phyloP scores from a whole-genome alignment of 805 yeast species.

The Wickerhamomyces chaumierensis region DNA sequence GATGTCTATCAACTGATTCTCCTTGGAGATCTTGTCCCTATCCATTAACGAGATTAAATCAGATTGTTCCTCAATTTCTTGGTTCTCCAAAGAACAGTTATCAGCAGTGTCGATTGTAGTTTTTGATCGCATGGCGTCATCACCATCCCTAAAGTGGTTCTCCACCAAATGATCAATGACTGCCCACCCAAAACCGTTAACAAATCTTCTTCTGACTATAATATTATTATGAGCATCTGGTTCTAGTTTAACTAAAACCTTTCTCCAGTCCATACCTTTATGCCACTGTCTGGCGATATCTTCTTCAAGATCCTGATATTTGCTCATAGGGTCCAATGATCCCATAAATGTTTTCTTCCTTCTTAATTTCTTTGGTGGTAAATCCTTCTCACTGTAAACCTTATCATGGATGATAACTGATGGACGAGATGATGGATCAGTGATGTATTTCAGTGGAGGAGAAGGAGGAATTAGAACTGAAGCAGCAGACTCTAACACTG shows the following conservation, averaged over 20 bases:
- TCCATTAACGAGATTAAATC: constrained; percentile 5
- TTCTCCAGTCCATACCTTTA: constrained; percentile 58
- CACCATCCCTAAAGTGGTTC: constrained; percentile 37
- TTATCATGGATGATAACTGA: constrained; percentile 59
- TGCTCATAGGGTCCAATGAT: constrained; percentile 22
- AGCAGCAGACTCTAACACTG: constrained; percentile 60
- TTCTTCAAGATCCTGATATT: constrained; percentile 45
- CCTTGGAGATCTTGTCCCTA: constrained; percentile 4
- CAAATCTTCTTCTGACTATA: constrained; percentile 56
- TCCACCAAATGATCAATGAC: constrained; percentile 60
- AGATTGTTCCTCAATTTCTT: constrained; percentile 3
- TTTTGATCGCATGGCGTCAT: background rate
- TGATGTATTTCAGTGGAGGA: constrained; percentile 49
- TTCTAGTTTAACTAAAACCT: constrained; percentile 50
- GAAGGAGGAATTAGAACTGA: constrained; percentile 58
- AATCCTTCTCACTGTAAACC: constrained; percentile 39
- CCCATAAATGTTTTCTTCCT: constrained; percentile 18
- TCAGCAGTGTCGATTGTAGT: background rate
- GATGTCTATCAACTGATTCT: constrained; percentile 8
- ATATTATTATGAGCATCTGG: constrained; percentile 77
- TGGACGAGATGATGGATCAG: constrained; percentile 50
- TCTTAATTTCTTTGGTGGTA: constrained; percentile 23
- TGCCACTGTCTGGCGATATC: constrained; percentile 63
- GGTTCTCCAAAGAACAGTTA: constrained; percentile 5
- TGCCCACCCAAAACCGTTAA: constrained; percentile 81